Evolutionary conservation across 768 basidiomycete genomes (phyloP).

Genomic region (Leccinum rimulosum): DNA sequence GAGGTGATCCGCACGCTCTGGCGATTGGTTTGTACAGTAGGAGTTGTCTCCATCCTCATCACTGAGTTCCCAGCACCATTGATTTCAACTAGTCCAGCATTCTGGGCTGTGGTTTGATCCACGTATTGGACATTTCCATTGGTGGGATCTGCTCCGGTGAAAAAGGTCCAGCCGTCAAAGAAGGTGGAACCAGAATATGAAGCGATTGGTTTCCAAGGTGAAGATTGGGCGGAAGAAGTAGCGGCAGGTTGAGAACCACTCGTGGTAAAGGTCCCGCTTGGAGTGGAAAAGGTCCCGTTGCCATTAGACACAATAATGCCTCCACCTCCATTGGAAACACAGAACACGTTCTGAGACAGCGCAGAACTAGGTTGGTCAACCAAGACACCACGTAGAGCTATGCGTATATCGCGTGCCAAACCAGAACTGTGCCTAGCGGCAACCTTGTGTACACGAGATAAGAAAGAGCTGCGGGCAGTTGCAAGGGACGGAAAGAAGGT

Average conservation of each 20-base stretch:
- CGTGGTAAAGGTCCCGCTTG: constrained; percentile 25
- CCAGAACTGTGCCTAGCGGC: constrained; percentile 58
- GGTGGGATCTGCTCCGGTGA: constrained; percentile 69
- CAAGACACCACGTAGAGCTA: constrained; percentile 57
- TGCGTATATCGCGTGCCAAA: constrained; percentile 66
- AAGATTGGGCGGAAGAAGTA: constrained; percentile 33
- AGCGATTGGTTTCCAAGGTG: constrained; percentile 59
- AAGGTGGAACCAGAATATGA: constrained; percentile 67
- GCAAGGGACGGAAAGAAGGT: constrained; percentile 22
- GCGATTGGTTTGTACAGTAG: constrained; percentile 62
- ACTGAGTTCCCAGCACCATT: constrained; percentile 74
- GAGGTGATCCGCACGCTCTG: constrained; percentile 79
- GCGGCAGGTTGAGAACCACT: constrained; percentile 17
- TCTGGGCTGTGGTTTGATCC: constrained; percentile 55
- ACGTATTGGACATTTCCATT: constrained; percentile 69
- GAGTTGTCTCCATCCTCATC: constrained; percentile 88
- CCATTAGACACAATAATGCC: constrained; percentile 21
- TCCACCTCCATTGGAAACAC: constrained; percentile 27
- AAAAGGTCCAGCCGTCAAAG: constrained; percentile 83
- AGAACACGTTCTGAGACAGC: constrained; percentile 34
- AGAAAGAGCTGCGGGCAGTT: constrained; percentile 31
- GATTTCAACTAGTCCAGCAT: constrained; percentile 59
- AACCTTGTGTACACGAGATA: constrained; percentile 47
- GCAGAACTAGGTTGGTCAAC: constrained; percentile 38
- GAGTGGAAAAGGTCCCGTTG: constrained; percentile 21